Percentiles rank a stretch among this genome's conserved stretches.
Conservation (phyloP, 2,329 filamentous ascomycete species). For the Diaporthe nobilis region DNA sequence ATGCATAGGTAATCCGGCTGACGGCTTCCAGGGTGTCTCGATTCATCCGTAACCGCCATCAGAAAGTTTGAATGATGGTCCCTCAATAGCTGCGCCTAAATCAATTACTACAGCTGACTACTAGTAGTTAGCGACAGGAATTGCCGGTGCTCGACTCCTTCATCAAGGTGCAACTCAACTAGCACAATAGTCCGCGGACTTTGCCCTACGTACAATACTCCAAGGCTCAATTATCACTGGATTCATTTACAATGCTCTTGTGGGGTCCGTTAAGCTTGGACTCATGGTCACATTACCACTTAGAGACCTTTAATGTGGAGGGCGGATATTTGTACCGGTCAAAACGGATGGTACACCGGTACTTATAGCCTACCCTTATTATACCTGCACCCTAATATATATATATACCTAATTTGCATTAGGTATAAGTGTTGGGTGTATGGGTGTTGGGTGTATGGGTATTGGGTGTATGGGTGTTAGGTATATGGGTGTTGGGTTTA, state of each 20-base stretch:
- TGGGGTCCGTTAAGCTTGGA: not conserved
- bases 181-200: not conserved
- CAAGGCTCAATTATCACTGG: too few species aligned
- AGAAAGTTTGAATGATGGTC: not conserved
- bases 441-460: too few species aligned
- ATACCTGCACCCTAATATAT: too few species aligned
- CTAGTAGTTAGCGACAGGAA: not conserved
- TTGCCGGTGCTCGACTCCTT: not conserved
- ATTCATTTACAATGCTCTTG: not conserved
- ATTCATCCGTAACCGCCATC: not conserved
- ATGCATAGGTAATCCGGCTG: too few species aligned
- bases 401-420: too few species aligned
- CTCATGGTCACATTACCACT: not conserved
- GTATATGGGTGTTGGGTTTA: too few species aligned
- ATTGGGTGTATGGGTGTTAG: too few species aligned
- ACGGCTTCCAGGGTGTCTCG: not conserved
- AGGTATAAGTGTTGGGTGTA: too few species aligned
- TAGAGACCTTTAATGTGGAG: not conserved
- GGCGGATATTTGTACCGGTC: too few species aligned
- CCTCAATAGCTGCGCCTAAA: not conserved
- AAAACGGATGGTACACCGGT: too few species aligned
- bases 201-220: too few species aligned
- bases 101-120: not conserved
- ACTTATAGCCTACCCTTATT: too few species aligned
- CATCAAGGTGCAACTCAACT: not conserved